Percentiles rank a stretch among this genome's conserved stretches.
These are phyloP conservation scores for Ogataea pignaliae DNA, from an alignment of 805 yeast genomes.

Conservation along the genomic window DNA sequence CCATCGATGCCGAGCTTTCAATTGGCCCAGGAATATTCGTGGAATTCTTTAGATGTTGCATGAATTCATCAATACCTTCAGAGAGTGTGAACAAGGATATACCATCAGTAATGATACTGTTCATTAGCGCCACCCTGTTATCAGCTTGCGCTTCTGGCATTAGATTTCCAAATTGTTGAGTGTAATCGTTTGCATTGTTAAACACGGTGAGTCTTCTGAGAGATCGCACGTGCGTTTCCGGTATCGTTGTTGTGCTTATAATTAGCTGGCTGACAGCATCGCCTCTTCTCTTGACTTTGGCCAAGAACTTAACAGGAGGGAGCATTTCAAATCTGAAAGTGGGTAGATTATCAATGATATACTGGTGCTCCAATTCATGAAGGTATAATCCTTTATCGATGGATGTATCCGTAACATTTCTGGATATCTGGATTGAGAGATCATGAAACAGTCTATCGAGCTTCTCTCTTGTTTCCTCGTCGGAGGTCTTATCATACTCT, in stretches of 20 bases:
- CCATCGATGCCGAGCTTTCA: too few relatives aligned
- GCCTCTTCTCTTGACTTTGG: background rate
- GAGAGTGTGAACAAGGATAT: slow-evolving; percentile 9
- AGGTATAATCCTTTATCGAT: slow-evolving; percentile 13
- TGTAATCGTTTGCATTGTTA: slow-evolving; percentile 15
- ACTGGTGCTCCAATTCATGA: slow-evolving; percentile 24
- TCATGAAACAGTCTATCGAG: slow-evolving; percentile 18
- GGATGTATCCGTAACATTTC: slow-evolving; percentile 12
- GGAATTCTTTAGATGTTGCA: background rate
- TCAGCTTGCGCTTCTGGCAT: slow-evolving; percentile 11
- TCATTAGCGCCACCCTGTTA: slow-evolving; percentile 15
- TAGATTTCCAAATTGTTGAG: slow-evolving; percentile 11
- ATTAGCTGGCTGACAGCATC: background rate
- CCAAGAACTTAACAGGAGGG: slow-evolving; percentile 10
- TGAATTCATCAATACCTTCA: background rate
- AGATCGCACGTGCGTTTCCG: slow-evolving; percentile 10
- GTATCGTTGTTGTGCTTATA: slow-evolving; percentile 4
- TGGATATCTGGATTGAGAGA: slow-evolving; percentile 14
- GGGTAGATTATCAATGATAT: slow-evolving; percentile 14
- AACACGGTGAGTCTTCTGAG: slow-evolving; percentile 14
- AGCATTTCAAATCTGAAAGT: slow-evolving; percentile 5
- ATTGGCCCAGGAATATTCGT: too few relatives aligned
- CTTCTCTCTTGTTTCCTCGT: background rate
- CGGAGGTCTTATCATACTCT: slow-evolving; percentile 1
- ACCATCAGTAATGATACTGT: slow-evolving; percentile 23